These are phyloP conservation scores for Umbelopsis sp. DNA, from an alignment of 192 early-diverging fungal species.

Conservation along the genomic window DNA sequence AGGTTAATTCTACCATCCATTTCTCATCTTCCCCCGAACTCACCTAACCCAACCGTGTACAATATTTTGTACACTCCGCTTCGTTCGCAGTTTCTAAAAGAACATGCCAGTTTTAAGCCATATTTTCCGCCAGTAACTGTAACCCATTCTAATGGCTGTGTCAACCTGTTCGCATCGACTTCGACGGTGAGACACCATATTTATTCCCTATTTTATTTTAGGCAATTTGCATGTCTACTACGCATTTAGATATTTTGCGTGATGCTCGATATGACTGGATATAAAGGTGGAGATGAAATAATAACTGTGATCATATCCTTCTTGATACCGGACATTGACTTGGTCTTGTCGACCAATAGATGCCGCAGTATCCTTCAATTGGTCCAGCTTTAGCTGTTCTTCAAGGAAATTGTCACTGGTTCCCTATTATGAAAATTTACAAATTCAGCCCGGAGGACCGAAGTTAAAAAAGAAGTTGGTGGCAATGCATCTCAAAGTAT, in stretches of 20 bases:
- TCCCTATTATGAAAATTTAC: slow-evolving; percentile 61
- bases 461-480: background rate
- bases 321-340: slow-evolving; percentile 68
- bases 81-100: too few relatives aligned
- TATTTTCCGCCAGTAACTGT: too few relatives aligned
- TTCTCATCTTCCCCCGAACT: too few relatives aligned
- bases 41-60: too few relatives aligned
- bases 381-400: slow-evolving; percentile 64
- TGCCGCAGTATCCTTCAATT: slow-evolving; percentile 53
- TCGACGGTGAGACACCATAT: background rate
- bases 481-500: background rate
- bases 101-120: too few relatives aligned
- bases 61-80: too few relatives aligned
- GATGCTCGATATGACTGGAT: slow-evolving; percentile 75
- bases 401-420: slow-evolving; percentile 70
- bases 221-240: slow-evolving; percentile 29
- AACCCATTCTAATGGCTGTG: too few relatives aligned
- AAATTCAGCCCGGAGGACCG: slow-evolving; percentile 6
- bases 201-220: slow-evolving; percentile 9
- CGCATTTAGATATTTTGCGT: slow-evolving; percentile 55
- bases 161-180: background rate
- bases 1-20: too few relatives aligned
- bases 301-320: slow-evolving; percentile 89
- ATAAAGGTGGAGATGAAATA: slow-evolving; percentile 83
- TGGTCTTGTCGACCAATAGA: slow-evolving; percentile 40